phyloP scores from a whole-genome alignment of 805 yeast genomes.

The Ogataea zsoltii region DNA sequence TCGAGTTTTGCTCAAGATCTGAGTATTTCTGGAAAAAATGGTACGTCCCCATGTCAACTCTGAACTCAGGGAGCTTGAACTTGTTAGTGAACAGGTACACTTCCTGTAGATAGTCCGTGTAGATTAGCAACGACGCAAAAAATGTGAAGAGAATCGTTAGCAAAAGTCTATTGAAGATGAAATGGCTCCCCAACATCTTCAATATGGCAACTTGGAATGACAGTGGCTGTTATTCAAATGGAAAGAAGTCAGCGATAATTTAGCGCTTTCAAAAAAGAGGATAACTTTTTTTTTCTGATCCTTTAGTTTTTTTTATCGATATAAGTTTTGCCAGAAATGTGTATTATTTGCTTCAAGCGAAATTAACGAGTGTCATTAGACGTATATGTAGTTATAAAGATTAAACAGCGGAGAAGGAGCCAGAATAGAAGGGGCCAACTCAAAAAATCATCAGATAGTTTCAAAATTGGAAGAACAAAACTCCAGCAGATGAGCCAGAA shows the following conservation, averaged over 20 bases:
- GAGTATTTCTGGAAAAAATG: slow-evolving; percentile 21
- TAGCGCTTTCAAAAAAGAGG: slow-evolving; percentile 6
- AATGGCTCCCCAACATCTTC: slow-evolving; percentile 23
- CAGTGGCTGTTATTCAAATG: neutral
- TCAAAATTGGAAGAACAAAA: neutral
- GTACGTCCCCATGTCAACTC: slow-evolving; percentile 26
- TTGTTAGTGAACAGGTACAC: slow-evolving; percentile 27
- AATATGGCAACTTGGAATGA: neutral
- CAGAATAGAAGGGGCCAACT: neutral
- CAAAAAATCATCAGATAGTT: neutral
- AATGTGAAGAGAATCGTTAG: slow-evolving; percentile 23
- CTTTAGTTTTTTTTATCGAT: no score
- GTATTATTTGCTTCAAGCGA: neutral
- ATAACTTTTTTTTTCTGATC: neutral
- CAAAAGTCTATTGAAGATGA: slow-evolving; percentile 21
- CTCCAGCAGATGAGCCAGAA: slow-evolving; percentile 18
- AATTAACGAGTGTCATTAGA: slow-evolving; percentile 3
- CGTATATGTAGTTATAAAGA: neutral
- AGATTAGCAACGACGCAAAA: slow-evolving; percentile 26
- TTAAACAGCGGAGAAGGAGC: neutral
- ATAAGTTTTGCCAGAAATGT: no score
- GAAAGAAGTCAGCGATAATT: neutral
- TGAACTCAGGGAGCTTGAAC: slow-evolving; percentile 23
- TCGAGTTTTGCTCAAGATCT: slow-evolving; percentile 15
- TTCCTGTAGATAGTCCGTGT: slow-evolving; percentile 32